Conservation (phyloP, 305 asterid genomes). For the Fraxinus platypoda region DNA sequence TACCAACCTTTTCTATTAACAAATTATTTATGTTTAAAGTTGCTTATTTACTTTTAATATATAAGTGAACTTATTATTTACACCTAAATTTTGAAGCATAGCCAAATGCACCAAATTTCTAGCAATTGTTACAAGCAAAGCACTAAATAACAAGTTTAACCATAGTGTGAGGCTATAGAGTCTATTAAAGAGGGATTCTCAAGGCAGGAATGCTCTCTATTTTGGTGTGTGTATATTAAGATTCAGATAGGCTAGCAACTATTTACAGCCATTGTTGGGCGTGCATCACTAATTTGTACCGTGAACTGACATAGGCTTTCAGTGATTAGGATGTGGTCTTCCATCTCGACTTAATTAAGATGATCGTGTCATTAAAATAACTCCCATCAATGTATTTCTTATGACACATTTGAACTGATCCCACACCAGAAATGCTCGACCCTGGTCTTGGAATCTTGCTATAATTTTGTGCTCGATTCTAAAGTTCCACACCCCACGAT, state of each 20-base stretch:
- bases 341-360: neutral
- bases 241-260: neutral
- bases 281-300: neutral
- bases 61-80: neutral
- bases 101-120: neutral
- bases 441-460: neutral
- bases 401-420: neutral
- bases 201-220: neutral
- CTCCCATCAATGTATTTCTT: neutral
- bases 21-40: too few species aligned
- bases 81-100: neutral
- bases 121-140: neutral
- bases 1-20: neutral
- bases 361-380: neutral
- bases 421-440: neutral
- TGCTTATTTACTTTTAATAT: neutral
- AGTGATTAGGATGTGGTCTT: neutral
- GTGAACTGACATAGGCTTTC: neutral
- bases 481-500: neutral
- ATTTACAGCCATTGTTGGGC: neutral
- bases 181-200: neutral
- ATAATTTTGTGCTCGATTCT: neutral
- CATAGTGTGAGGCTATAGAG: neutral
- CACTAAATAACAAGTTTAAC: neutral
- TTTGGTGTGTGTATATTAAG: neutral